phyloP scores from a whole-genome alignment of 306 rosid genomes.

The Sesbania bispinosa region DNA sequence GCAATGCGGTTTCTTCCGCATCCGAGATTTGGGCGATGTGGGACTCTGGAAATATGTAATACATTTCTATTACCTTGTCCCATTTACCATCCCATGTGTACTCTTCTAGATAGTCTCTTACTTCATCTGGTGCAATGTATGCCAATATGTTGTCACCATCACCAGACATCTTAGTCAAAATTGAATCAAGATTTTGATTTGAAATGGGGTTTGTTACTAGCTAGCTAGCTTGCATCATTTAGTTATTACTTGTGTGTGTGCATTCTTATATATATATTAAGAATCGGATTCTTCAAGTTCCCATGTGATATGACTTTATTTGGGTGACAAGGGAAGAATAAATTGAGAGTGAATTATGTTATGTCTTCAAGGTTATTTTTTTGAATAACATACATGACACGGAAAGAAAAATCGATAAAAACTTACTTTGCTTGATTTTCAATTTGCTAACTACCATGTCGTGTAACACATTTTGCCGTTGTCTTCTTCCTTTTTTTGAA shows the following conservation, averaged over 20 bases:
- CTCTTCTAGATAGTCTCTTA: background rate
- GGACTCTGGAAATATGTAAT: background rate
- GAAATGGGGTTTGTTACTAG: background rate
- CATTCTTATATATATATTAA: background rate
- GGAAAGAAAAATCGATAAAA: too few relatives aligned
- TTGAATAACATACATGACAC: too few relatives aligned
- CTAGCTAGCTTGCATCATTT: background rate
- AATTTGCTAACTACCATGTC: background rate
- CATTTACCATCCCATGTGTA: conserved; percentile 27
- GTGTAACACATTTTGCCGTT: background rate
- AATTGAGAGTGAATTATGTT: background rate
- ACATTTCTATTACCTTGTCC: background rate
- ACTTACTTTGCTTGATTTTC: background rate
- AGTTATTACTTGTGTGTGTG: background rate
- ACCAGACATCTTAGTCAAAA: background rate
- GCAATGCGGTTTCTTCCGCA: background rate
- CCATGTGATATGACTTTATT: conserved; percentile 7
- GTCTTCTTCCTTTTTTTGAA: background rate
- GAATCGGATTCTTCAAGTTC: background rate
- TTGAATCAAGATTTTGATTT: background rate
- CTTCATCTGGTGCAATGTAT: background rate
- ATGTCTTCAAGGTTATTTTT: background rate
- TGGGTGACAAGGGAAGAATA: conserved; percentile 20
- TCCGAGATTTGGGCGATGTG: background rate
- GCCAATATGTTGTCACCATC: background rate